Percentiles rank a stretch among this genome's conserved stretches.
phyloP scores from a whole-genome alignment of 179 eudicot genomes.

The Camellia oleifera region DNA sequence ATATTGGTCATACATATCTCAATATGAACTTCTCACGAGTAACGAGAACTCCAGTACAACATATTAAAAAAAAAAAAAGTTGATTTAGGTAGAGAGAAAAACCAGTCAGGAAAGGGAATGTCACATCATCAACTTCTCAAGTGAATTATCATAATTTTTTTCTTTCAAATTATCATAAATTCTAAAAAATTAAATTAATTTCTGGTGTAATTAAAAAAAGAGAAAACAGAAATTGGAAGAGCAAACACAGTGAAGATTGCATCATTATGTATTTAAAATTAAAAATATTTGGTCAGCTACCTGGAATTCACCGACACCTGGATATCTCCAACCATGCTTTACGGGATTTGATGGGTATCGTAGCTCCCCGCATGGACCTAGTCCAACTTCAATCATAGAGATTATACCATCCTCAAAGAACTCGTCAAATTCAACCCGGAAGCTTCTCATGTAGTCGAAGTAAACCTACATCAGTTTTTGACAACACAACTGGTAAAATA shows the following conservation, averaged over 20 bases:
- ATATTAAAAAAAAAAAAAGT: too few relatives aligned
- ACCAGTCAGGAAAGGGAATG: too few relatives aligned
- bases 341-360: conserved; percentile 88
- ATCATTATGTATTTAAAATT: not conserved
- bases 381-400: conserved; percentile 83
- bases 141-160: too few relatives aligned
- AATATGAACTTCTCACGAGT: not conserved
- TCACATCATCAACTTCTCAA: too few relatives aligned
- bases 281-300: conserved; percentile 28
- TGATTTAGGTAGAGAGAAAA: too few relatives aligned
- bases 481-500: conserved; percentile 8
- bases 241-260: not conserved
- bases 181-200: not conserved
- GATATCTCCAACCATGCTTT: conserved; percentile 97
- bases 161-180: too few relatives aligned
- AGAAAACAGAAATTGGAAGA: not conserved
- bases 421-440: conserved; percentile 78
- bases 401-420: conserved; percentile 71
- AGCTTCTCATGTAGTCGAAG: conserved; percentile 98
- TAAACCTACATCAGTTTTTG: conserved; percentile 63
- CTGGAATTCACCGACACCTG: conserved; percentile 96
- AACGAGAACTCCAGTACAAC: too few relatives aligned
- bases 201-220: too few relatives aligned
- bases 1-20: not conserved
- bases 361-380: conserved; percentile 96